Evolutionary conservation across 148 eudicot genomes (phyloP).

Genomic region (Euryodendron excelsum): DNA sequence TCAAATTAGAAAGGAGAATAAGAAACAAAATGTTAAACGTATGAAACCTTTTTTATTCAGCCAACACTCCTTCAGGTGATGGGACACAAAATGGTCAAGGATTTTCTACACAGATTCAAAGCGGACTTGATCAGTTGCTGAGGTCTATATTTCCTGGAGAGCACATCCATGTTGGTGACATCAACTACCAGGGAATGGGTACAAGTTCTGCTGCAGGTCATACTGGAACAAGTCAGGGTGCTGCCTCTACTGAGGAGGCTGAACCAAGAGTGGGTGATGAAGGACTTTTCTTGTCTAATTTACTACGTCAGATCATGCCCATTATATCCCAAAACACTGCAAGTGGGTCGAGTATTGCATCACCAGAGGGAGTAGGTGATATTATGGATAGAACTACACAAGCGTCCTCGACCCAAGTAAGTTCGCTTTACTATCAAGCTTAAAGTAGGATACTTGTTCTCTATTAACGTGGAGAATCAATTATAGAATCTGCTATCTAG

Average conservation of each 20-base stretch:
- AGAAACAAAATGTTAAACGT: constrained; percentile 3
- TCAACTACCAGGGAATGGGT: constrained; percentile 22
- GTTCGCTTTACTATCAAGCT: not conserved
- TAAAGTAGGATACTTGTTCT: not conserved
- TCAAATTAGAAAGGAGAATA: not conserved
- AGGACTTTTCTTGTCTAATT: constrained; percentile 43
- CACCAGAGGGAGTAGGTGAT: constrained; percentile 15
- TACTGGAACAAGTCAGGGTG: constrained; percentile 17
- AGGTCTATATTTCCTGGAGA: constrained; percentile 39
- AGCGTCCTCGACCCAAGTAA: constrained; percentile 21
- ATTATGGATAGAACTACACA: constrained; percentile 18
- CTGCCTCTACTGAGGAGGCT: constrained; percentile 26
- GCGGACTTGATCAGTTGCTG: constrained; percentile 40
- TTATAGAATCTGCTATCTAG: not conserved
- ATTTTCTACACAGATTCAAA: constrained; percentile 21
- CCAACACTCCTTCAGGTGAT: constrained; percentile 17
- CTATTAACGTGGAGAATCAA: not conserved
- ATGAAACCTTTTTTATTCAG: constrained; percentile 16
- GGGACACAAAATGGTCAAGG: constrained; percentile 21
- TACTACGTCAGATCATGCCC: constrained; percentile 51
- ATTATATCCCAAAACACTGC: constrained; percentile 32
- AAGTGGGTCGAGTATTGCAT: constrained; percentile 13
- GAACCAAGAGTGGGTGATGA: constrained; percentile 29
- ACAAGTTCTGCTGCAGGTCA: constrained; percentile 11
- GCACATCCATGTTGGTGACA: constrained; percentile 14